These are phyloP conservation scores for Acer negundo DNA, from an alignment of 345 rosid genomes.

Conservation along the genomic window DNA sequence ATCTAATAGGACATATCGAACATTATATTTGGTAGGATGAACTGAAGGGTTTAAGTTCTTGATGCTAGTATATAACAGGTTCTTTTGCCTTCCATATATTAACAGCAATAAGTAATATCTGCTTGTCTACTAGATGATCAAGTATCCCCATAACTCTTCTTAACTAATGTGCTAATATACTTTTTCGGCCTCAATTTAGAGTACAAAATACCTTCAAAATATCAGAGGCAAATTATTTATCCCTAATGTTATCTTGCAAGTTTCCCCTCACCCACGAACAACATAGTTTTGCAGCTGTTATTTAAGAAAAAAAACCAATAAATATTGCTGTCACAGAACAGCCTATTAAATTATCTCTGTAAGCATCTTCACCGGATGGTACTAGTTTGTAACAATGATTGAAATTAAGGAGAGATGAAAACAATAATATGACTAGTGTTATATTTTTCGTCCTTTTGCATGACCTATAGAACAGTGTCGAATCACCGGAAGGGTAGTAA, in stretches of 20 bases:
- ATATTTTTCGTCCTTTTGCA: not conserved
- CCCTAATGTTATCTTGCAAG: not conserved
- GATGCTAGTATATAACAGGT: not conserved
- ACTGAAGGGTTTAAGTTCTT: not conserved
- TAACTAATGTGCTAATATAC: not conserved
- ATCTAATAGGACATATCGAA: not conserved
- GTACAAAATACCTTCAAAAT: not conserved
- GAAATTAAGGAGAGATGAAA: not conserved
- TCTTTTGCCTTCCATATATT: not conserved
- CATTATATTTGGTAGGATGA: not conserved
- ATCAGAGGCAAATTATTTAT: not conserved
- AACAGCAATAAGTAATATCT: not conserved
- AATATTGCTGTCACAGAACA: not conserved
- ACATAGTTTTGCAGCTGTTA: not conserved
- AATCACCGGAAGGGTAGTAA: not conserved
- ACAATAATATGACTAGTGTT: not conserved
- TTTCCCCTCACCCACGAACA: not conserved
- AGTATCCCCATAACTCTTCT: not conserved
- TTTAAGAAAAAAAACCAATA: not conserved
- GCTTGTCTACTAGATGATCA: constrained; percentile 4
- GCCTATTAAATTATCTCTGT: not conserved
- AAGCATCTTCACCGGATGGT: not conserved
- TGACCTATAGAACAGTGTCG: not conserved
- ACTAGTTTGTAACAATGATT: not conserved
- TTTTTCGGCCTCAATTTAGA: not conserved